Base-by-base conservation (phyloP, 208 protist species). In the Balamuthia mandrillaris region DNA sequence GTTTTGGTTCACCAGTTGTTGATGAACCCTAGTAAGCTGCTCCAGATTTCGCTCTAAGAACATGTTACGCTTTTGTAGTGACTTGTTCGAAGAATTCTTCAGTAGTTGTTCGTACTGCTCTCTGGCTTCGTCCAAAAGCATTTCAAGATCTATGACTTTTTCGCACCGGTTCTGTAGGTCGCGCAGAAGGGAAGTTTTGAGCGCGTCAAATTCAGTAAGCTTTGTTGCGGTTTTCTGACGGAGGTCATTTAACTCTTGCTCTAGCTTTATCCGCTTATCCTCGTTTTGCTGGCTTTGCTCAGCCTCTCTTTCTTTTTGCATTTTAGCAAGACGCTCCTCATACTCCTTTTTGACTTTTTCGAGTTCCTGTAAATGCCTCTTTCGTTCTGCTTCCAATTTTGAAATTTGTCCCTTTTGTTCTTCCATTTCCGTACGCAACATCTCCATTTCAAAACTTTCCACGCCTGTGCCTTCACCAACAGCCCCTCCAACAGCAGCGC, bases 31-130 rank as follows among this genome's bases (percentile, higher is more conserved):
- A 10, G 70, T 79, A 9, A 79, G 49, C 49, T 79, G 70, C 44
- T 79, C 70, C 42, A 79, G 70, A 21, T 79, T 79, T 9, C 70
- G 42, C 49, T 79, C 70, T 4, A 79, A 31, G 70, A 79, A 79
- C 49, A 39, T 79, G 45, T 79, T 79, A 5, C 70, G 70, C 49
- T 79, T 79, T 47, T 79, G 70, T 12, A 79, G 49, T 9, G 70
- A 79, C 44, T 79, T 79, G 70, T 79, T 79, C 27, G 70, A 79
- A 1, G 70, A 79, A 47, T 58, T 79, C 49, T 79, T 79, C 45
- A 79, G 70, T 1, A 79, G 70, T 29, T 79, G 70, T 27, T 79
- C 70, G 45, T 79, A 79, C 70, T 79, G 70, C 70, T 79, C 70
- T 39, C 70, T 39, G 2, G 70, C 70, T 18, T 79, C 70, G 33